These are phyloP conservation scores for bread wheat (Triticum aestivum) DNA, from an alignment of 176 grass and related monocot species.

Conservation along the genomic window DNA sequence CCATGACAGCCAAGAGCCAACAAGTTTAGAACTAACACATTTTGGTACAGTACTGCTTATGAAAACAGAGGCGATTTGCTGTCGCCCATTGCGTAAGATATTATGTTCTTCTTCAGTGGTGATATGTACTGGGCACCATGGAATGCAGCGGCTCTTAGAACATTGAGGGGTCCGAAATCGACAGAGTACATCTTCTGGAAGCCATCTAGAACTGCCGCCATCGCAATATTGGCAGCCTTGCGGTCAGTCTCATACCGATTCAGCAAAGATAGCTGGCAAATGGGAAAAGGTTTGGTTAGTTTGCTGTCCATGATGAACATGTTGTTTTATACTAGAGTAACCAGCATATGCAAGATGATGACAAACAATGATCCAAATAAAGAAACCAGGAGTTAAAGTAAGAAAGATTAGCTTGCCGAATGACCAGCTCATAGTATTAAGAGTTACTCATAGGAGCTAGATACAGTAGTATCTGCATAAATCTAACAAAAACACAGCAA, in stretches of 20 bases:
- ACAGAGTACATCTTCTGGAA: conserved; percentile 86
- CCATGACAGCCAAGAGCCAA: not conserved
- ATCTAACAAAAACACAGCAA: not conserved
- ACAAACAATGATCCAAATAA: not conserved
- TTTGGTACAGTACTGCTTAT: conserved; percentile 1
- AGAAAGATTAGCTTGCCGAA: not conserved
- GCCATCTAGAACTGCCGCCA: conserved; percentile 76
- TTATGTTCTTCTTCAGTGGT: conserved; percentile 71
- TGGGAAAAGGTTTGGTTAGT: not conserved
- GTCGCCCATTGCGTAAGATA: conserved; percentile 79
- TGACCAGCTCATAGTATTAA: not conserved
- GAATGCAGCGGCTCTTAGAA: conserved; percentile 70
- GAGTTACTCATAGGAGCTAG: not conserved
- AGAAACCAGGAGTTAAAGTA: not conserved
- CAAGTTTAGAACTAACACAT: not conserved
- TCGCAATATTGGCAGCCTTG: conserved; percentile 66
- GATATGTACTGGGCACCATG: conserved; percentile 75
- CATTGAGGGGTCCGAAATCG: conserved; percentile 82
- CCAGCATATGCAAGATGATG: not conserved
- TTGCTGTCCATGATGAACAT: not conserved
- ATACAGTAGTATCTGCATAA: not conserved
- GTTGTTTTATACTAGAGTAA: not conserved
- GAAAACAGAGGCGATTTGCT: conserved; percentile 61
- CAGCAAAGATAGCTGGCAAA: conserved; percentile 61
- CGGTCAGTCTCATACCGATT: conserved; percentile 71